A percentile compares a stretch with the other conserved stretches of the same genome.
Conservation (phyloP, 768 basidiomycete species). For the Pholiota microspora region DNA sequence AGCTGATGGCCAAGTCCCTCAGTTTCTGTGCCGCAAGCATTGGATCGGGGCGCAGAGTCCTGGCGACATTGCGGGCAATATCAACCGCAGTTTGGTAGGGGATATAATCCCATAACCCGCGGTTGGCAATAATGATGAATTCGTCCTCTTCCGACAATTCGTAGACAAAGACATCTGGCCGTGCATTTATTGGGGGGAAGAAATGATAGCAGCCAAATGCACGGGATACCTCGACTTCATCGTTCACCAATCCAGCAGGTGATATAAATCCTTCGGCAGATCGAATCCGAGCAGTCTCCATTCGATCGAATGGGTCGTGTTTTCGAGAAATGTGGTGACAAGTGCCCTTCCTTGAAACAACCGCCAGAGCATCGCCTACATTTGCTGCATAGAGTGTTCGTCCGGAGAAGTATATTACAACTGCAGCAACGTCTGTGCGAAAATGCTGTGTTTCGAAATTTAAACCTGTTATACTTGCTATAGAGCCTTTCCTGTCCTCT, state of each 20-base stretch:
- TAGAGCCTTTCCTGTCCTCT: conserved; percentile 66
- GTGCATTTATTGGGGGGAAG: conserved; percentile 86
- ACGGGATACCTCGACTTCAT: conserved; percentile 88
- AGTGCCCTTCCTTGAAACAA: conserved; percentile 74
- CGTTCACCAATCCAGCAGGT: conserved; percentile 86
- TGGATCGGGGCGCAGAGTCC: conserved; percentile 57
- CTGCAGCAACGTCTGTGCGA: conserved; percentile 76
- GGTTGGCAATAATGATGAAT: conserved; percentile 93
- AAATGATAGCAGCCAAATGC: conserved; percentile 93
- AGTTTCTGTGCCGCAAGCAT: conserved; percentile 94
- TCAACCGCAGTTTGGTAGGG: conserved; percentile 96
- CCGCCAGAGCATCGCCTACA: conserved; percentile 84
- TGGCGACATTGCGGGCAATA: conserved; percentile 85
- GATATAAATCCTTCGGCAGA: conserved; percentile 94
- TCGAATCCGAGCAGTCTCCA: conserved; percentile 86
- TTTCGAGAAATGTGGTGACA: conserved; percentile 72
- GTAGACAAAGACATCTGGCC: conserved; percentile 72
- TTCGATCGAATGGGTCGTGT: conserved; percentile 88
- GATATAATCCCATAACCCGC: conserved; percentile 91
- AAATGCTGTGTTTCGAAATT: conserved; percentile 48
- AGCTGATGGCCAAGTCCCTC: conserved; percentile 94
- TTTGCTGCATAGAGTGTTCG: conserved; percentile 89
- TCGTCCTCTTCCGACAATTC: conserved; percentile 86
- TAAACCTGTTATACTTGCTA: conserved; percentile 47
- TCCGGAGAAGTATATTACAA: conserved; percentile 81